phyloP scores from a whole-genome alignment of 2,329 filamentous ascomycete genomes.

The Daldinia sp. region DNA sequence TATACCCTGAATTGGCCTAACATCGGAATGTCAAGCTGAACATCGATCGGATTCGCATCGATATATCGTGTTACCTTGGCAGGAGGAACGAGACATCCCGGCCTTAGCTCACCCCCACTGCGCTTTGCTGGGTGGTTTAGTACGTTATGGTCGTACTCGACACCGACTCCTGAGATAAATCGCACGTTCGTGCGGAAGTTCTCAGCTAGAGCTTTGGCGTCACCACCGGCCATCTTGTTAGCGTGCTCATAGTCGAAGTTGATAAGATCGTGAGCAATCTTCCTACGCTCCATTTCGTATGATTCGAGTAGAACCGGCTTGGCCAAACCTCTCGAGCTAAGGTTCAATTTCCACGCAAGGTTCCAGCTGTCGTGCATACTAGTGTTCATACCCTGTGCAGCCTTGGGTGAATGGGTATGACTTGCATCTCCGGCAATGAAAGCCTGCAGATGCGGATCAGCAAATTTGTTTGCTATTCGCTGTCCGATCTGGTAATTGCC shows the following conservation, averaged over 20 bases:
- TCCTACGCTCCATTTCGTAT: constrained; percentile 73
- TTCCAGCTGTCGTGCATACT: constrained; percentile 69
- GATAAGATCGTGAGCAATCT: constrained; percentile 70
- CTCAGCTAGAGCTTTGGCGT: constrained; percentile 71
- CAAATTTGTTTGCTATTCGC: constrained; percentile 77
- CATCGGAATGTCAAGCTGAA: constrained; percentile 82
- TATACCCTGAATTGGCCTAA: constrained; percentile 83
- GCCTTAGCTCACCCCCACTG: constrained; percentile 61
- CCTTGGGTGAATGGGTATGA: constrained; percentile 72
- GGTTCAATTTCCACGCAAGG: constrained; percentile 59
- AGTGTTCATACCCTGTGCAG: constrained; percentile 70
- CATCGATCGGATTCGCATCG: constrained; percentile 81
- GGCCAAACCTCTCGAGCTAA: constrained; percentile 67
- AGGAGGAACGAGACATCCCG: constrained; percentile 71
- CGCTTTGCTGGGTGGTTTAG: constrained; percentile 61
- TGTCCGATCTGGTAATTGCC: constrained; percentile 78
- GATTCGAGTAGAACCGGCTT: constrained; percentile 67
- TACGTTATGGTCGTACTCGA: constrained; percentile 66
- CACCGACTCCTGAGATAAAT: constrained; percentile 79
- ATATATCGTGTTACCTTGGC: constrained; percentile 79
- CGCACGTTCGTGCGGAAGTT: constrained; percentile 79
- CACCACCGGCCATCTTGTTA: constrained; percentile 70
- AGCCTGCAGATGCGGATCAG: constrained; percentile 70
- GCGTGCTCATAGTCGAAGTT: constrained; percentile 70
- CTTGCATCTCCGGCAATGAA: constrained; percentile 75